Evolutionary conservation across 106 monocot genomes (phyloP).

Genomic region (Apostasia shenzhenica): DNA sequence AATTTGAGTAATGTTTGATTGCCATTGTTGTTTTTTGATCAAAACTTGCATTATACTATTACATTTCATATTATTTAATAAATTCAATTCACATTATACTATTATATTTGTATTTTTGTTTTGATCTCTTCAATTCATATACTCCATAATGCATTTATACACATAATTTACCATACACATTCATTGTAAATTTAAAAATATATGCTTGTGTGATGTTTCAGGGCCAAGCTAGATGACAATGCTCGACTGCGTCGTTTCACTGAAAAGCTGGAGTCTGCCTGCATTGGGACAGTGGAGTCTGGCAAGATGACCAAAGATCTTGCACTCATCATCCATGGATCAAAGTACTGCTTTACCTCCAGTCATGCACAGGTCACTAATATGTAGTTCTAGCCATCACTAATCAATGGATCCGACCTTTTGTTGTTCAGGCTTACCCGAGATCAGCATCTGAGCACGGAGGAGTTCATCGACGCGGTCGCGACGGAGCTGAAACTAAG

Average conservation of each 20-base stretch:
- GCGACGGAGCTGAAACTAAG: constrained; percentile 14
- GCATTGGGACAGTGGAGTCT: constrained; percentile 54
- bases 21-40: too few relatives aligned
- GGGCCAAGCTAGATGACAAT: constrained; percentile 65
- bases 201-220: constrained; percentile 1
- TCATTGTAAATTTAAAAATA: background rate
- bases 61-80: too few relatives aligned
- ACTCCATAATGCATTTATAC: background rate
- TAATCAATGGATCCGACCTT: background rate
- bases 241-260: constrained; percentile 44
- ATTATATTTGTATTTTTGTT: too few relatives aligned
- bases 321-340: constrained; percentile 58
- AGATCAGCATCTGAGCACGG: constrained; percentile 17
- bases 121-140: too few relatives aligned
- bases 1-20: too few relatives aligned
- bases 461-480: constrained; percentile 23
- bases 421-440: constrained; percentile 1
- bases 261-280: constrained; percentile 57
- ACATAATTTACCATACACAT: background rate
- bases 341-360: constrained; percentile 24
- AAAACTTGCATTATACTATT: too few relatives aligned
- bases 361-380: too few relatives aligned
- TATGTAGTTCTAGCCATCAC: background rate
- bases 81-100: too few relatives aligned
- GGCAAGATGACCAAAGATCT: constrained; percentile 87